Percentiles rank a stretch among this genome's conserved stretches.
Conservation (phyloP, 2,329 filamentous ascomycete genomes). For the Botryotinia narcissicola region DNA sequence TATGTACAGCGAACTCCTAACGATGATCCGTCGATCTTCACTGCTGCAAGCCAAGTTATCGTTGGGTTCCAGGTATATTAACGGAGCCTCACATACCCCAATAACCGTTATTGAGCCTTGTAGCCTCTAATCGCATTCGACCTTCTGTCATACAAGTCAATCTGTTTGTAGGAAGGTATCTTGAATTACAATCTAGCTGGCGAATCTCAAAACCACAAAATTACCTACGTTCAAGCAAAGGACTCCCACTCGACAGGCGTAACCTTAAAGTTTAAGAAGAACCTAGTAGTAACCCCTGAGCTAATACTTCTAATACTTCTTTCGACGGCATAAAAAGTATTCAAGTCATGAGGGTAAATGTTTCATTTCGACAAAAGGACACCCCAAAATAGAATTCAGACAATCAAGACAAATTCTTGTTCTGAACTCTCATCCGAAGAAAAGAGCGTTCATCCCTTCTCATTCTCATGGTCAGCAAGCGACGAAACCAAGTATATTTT, state of each 20-base stretch:
- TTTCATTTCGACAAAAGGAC: background rate
- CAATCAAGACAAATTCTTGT: background rate
- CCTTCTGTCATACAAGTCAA: background rate
- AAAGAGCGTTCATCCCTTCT: background rate
- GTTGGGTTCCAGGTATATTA: background rate
- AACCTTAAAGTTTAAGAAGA: background rate
- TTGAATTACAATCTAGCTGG: background rate
- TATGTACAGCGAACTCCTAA: background rate
- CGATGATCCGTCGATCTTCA: background rate
- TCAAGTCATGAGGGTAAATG: background rate
- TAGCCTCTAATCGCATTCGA: background rate
- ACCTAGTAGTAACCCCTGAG: background rate
- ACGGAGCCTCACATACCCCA: constrained; percentile 1
- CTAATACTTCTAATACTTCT: no score
- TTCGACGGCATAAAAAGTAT: background rate
- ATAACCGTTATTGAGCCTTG: background rate
- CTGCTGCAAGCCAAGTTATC: background rate
- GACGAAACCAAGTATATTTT: background rate
- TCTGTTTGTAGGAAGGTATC: background rate
- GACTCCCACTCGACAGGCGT: background rate
- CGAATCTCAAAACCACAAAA: background rate
- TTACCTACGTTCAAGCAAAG: background rate
- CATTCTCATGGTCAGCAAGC: constrained; percentile 6
- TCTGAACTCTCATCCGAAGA: background rate
- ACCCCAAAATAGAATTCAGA: background rate